Conservation (phyloP, 306 rosid genomes). For the Quercus parvula region DNA sequence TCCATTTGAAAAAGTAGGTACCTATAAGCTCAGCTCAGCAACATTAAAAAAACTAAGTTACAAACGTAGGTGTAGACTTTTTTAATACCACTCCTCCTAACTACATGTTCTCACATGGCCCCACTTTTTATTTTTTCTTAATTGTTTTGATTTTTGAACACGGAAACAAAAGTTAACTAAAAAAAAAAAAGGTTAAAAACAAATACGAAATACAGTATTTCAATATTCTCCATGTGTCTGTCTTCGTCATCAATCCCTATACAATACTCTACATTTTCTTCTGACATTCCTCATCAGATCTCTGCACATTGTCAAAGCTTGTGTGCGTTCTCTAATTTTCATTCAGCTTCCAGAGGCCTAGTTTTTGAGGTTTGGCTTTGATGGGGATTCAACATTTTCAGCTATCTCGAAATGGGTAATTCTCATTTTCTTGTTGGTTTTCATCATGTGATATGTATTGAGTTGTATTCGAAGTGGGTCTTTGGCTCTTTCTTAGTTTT, state of each 20-base stretch:
- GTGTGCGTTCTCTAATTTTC: neutral
- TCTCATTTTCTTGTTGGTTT: neutral
- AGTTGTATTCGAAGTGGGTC: constrained; percentile 23
- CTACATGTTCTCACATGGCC: constrained; percentile 32
- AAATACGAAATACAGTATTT: constrained; percentile 25
- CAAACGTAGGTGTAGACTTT: constrained; percentile 16
- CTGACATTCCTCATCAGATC: constrained; percentile 54
- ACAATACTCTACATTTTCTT: constrained; percentile 2
- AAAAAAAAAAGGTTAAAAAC: neutral
- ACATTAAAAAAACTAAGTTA: neutral
- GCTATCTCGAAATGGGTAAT: constrained; percentile 9
- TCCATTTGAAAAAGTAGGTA: constrained; percentile 33
- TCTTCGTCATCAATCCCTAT: constrained; percentile 19
- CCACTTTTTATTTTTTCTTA: constrained; percentile 4
- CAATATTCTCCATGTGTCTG: constrained; percentile 22
- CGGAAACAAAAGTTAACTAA: neutral
- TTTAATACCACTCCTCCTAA: neutral
- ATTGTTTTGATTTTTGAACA: neutral
- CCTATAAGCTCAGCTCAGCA: constrained; percentile 11
- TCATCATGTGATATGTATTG: neutral
- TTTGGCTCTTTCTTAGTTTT: constrained; percentile 8
- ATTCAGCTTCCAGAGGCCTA: neutral
- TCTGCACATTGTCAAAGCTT: constrained; percentile 16
- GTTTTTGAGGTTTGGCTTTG: neutral
- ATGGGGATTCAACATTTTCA: constrained; percentile 6